Base-by-base conservation (phyloP, 73 alveolate species). In the Effrenium voratum region DNA sequence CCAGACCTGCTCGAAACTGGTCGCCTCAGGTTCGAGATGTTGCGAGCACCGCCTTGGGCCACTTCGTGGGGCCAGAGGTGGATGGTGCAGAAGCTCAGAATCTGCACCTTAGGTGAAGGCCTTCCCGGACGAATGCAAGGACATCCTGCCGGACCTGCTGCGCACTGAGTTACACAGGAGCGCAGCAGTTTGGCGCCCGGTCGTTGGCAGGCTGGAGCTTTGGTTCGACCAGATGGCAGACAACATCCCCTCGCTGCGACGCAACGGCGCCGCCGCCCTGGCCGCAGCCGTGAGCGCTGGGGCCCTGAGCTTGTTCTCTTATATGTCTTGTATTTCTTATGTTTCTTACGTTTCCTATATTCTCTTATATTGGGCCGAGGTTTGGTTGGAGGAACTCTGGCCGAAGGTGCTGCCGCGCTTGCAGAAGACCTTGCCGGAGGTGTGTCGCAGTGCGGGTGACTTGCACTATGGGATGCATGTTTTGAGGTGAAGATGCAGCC, bases 1-100 rank as follows among this genome's bases (percentile, higher is more conserved):
- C 12, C 46, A 2, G 44, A 34, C 1, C 1, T 22, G 30, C 46
- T 55, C 22, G 12, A 55, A 22, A 12, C 12, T 22, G 16, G 72
- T 57, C 72, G 28, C 46, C 76, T 24, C 72, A 84, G 93, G 99
- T 99, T 13, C 66, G 99, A 34, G 99, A 97, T 49, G 99, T 99
- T 5, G 99, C 99, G 12, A 97, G 99, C 50, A 73, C 99, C 1
- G 99, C 99, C 40, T 45, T 98, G n/a, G 99, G 99, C 1, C 93
- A 79, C 57, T 93, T 99, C n/a, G 99, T 93, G 43, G 72, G 52
- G 49, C 26, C 46, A 70, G 8, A 46, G 15, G 68, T 41, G 73
- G 34, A 10, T 22, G 46, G 16, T 32, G 49, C n/a, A n/a, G n/a
- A n/a, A n/a, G n/a, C n/a, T n/a, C 6, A 57, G n/a, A 57, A 57